phyloP scores from a whole-genome alignment of 305 asterid species.

The Fraxinus paxiana region DNA sequence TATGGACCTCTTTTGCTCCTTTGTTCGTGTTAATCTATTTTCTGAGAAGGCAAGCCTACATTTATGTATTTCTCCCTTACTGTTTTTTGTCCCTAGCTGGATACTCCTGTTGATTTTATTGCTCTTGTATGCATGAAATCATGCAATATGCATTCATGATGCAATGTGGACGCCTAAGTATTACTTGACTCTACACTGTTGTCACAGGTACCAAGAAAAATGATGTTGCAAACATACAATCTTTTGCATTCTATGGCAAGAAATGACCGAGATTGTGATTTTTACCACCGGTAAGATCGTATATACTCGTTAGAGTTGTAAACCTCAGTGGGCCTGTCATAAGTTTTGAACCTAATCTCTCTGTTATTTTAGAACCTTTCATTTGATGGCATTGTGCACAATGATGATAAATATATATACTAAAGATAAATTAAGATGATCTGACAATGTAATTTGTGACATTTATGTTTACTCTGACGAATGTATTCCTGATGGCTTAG shows the following conservation, averaged over 20 bases:
- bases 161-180: neutral
- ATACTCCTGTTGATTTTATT: conserved; percentile 15
- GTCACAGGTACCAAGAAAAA: conserved; percentile 84
- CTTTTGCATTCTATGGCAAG: conserved; percentile 81
- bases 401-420: neutral
- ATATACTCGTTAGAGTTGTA: conserved; percentile 15
- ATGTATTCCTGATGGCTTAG: conserved; percentile 14
- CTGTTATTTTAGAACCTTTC: neutral
- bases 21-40: conserved; percentile 91
- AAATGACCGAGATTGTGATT: conserved; percentile 87
- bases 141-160: neutral
- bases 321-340: conserved; percentile 14
- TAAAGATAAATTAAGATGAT: neutral
- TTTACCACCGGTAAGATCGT: conserved; percentile 73
- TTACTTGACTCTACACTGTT: conserved; percentile 4
- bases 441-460: neutral
- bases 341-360: conserved; percentile 10
- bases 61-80: conserved; percentile 13
- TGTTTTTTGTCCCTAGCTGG: conserved; percentile 13
- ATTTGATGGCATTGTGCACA: conserved; percentile 18
- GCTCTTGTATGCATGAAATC: conserved; percentile 23
- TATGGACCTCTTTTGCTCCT: conserved; percentile 98
- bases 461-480: neutral
- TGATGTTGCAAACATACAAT: conserved; percentile 90
- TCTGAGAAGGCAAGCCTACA: conserved; percentile 79